Evolutionary conservation across 2,329 filamentous ascomycete species (phyloP), one percentile per base, ranked within the genome.

Genomic region (Monilinia fructicola): DNA sequence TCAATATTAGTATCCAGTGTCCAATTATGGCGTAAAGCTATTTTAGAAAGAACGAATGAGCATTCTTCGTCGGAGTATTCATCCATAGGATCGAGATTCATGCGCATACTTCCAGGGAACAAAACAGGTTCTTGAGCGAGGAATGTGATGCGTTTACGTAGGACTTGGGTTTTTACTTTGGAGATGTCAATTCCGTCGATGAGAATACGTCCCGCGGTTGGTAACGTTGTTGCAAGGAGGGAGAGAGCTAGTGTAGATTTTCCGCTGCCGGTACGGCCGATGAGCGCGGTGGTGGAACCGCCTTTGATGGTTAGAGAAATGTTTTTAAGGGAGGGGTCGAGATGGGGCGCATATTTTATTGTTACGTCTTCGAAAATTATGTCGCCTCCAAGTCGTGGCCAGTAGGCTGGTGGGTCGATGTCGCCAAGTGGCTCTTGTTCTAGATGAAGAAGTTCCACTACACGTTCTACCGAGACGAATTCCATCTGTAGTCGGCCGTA

Each of bases 401-500:
- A 97, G 60, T 85, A 85, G 0, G 89, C 87, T 0, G 91, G 90
- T 0, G 92, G 92, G 1, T 85, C 78, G 3, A 91, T 77, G 0
- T 84, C 82, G 1, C 92, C 92, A 0, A 80, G 82, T 0, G 86
- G 80, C 75, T 97, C 93, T 74, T 91, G 86, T 21, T 93, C 90
- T 0, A 97, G 84, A 67, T 91, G 85, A 1, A 95, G 82, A 0
- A 97, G 83, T 76, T 95, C 91, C 12, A 95, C 87, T 0, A 97
- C 89, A 52, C 93, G 86, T 78, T 97, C 93, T 0, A 97, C 91
- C 0, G 90, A 93, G 0, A 96, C 92, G 71, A 96, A 96, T 74
- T 96, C 90, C 85, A 97, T 93, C 76, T 97, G 92, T 1, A 97
- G 82, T 74, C 91, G 87, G 2, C 93, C 93, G 73, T 96, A 96